These are phyloP conservation scores for Chenopodium album DNA, from an alignment of 148 eudicot species.

Conservation along the genomic window DNA sequence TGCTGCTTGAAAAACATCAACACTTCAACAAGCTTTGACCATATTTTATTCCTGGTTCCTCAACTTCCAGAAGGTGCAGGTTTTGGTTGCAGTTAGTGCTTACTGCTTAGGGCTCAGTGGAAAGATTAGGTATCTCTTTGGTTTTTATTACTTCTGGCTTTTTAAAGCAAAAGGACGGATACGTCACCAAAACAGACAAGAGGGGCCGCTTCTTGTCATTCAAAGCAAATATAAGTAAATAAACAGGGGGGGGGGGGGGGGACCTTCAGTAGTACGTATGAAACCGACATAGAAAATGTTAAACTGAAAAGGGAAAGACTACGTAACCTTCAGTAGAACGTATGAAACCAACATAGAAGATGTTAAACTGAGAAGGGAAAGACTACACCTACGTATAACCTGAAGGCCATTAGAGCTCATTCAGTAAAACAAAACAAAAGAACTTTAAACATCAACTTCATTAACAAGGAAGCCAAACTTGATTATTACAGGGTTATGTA, in stretches of 20 bases:
- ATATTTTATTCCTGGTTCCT: background rate
- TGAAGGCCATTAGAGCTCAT: slow-evolving; percentile 1
- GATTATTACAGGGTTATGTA: background rate
- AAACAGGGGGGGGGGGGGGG: background rate
- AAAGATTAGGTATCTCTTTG: background rate
- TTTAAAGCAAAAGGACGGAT: too few relatives aligned
- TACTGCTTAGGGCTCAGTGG: background rate
- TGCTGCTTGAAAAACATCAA: background rate
- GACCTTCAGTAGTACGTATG: too few relatives aligned
- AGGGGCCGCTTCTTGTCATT: background rate
- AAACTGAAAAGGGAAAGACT: background rate
- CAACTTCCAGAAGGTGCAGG: background rate
- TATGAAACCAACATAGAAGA: background rate
- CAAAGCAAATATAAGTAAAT: background rate
- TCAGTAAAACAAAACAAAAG: background rate
- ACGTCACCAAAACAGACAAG: too few relatives aligned
- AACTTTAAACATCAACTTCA: background rate
- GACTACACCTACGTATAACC: background rate
- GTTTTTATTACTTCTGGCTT: too few relatives aligned
- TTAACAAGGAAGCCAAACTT: slow-evolving; percentile 3
- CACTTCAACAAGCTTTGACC: background rate
- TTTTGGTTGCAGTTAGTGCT: background rate
- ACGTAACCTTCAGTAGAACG: background rate
- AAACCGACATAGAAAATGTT: too few relatives aligned
- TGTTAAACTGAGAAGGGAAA: background rate